These are phyloP conservation scores for Closterium sp. DNA, from an alignment of 139 green algal genomes.

Conservation along the genomic window DNA sequence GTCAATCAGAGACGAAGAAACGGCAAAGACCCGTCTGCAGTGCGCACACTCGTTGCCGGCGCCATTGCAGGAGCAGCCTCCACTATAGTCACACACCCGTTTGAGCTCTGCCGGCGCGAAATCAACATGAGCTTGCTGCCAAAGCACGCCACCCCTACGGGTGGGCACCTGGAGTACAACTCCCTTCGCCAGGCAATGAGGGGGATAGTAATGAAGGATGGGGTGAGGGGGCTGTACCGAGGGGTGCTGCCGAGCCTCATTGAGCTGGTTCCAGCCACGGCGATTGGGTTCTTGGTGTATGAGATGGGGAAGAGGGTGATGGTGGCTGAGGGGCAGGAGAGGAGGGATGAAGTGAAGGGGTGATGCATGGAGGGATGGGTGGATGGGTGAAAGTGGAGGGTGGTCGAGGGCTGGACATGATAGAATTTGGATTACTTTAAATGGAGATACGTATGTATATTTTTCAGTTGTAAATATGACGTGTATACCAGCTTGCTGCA, in stretches of 20 bases:
- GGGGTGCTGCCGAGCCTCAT: conserved; percentile 50
- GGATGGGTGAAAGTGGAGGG: conserved; percentile 65
- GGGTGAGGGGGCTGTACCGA: conserved; percentile 81
- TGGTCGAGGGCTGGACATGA: conserved; percentile 90
- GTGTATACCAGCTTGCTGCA: too few species aligned
- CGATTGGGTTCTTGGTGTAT: conserved; percentile 93
- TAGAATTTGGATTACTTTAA: too few species aligned
- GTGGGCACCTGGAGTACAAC: neutral
- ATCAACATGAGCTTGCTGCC: conserved; percentile 11
- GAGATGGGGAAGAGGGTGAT: conserved; percentile 78
- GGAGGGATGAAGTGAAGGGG: neutral
- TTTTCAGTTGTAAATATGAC: too few species aligned
- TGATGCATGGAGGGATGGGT: conserved; percentile 46
- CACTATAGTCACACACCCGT: neutral
- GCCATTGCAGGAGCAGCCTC: neutral
- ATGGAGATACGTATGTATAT: too few species aligned
- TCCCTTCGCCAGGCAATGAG: neutral
- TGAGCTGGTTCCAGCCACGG: conserved; percentile 81
- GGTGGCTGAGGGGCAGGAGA: neutral
- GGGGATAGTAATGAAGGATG: conserved; percentile 66
- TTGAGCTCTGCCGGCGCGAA: neutral
- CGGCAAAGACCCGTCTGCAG: neutral
- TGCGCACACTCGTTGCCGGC: neutral
- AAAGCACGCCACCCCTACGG: neutral
- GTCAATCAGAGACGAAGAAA: neutral